Percentiles rank a stretch among this genome's conserved stretches.
phyloP scores from a whole-genome alignment of 208 protist genomes.

The Trypanosoma rangeli region DNA sequence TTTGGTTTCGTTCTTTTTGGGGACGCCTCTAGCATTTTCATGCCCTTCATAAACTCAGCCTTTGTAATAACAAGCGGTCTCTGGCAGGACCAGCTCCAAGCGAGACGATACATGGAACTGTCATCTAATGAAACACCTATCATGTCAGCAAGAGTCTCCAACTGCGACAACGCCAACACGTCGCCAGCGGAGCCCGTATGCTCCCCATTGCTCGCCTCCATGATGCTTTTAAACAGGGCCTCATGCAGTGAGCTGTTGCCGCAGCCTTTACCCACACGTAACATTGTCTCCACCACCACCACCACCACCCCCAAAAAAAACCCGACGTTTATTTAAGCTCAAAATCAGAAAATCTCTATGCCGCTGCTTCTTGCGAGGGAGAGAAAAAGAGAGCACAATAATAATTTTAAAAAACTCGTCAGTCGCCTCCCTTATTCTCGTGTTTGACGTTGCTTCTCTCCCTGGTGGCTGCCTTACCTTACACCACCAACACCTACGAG shows the following conservation, averaged over 20 bases:
- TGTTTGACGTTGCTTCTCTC: neutral
- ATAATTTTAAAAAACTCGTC: neutral
- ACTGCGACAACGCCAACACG: slow-evolving; percentile 45
- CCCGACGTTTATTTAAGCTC: neutral
- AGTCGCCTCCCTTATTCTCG: neutral
- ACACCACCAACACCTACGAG: no score
- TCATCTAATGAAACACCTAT: slow-evolving; percentile 52
- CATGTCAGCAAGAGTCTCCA: slow-evolving; percentile 44
- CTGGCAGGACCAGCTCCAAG: slow-evolving; percentile 38
- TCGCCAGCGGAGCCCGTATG: slow-evolving; percentile 2
- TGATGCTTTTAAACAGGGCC: slow-evolving; percentile 7
- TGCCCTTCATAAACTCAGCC: slow-evolving; percentile 45
- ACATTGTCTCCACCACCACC: neutral
- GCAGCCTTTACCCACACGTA: neutral
- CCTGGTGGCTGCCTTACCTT: no score
- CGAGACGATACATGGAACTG: slow-evolving; percentile 64
- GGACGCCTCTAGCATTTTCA: slow-evolving; percentile 1
- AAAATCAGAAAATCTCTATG: neutral
- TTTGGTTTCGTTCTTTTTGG: neutral
- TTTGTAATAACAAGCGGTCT: slow-evolving; percentile 46
- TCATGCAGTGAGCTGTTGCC: slow-evolving; percentile 2
- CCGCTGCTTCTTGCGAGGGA: neutral
- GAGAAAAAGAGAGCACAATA: no score
- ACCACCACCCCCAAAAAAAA: neutral
- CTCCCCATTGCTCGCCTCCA: neutral